Base-by-base conservation (phyloP, 148 eudicot species). In the Pouteria glomerata region DNA sequence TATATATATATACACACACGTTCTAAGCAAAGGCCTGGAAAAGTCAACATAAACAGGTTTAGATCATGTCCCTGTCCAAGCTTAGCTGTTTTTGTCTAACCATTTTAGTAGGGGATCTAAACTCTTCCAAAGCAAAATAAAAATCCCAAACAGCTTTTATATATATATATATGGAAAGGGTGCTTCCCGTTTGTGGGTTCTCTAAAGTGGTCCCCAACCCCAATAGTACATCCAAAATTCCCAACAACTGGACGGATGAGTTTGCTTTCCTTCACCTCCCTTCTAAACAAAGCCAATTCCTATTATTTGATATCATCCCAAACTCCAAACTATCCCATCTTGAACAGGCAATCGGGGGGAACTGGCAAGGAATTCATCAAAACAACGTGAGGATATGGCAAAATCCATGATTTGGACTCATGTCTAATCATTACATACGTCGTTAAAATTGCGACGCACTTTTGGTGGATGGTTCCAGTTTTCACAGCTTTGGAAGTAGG, bases 51-150 rank as follows among this genome's bases (percentile, higher is more conserved):
- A 45, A 64, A 10, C 65, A 41, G 23, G 51, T 33, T 61, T 3
- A 1, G 19, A 2, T 48, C 27, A 57, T 27, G 77, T 74, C 72
- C 10, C 50, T 79, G 66, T 79, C 82, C 44, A 58, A 41, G 68
- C 78, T 74, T 74, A 79, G 78, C 82, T 79, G 82, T 79, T 74
- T 63, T 76, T 37, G 26, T 33, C 57, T 62, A 75, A 65, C n/a
- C n/a, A n/a, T n/a, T 39, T 71, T 79, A 74, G 75, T 70, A 71
- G 41, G 24, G 65, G 39, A 33, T 66, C 11, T 66, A 37, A n/a
- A 37, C 70, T 65, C 74, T 14, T 41, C 26, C 44, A 77, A 71
- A 77, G 75, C 75, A 71, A 70, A 39, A 0, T 57, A 15, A 57
- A 57, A 3, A 1, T n/a, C 56, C 68, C 65, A 19, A 31, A 60